Conservation (phyloP, 495 filamentous ascomycete genomes). For the Daldinia grandis region DNA sequence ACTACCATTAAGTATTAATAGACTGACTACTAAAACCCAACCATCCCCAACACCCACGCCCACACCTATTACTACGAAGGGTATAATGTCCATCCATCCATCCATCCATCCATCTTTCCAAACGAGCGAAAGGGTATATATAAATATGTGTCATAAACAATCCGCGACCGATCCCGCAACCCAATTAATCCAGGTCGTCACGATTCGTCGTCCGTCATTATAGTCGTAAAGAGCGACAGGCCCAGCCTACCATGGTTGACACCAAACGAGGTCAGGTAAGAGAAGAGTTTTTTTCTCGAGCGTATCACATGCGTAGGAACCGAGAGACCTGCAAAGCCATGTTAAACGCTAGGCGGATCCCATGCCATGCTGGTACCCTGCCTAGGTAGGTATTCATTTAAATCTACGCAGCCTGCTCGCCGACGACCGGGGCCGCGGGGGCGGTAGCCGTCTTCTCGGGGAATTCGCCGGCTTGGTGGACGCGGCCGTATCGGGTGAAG, state of each 20-base stretch:
- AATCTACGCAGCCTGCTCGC: conserved; percentile 42
- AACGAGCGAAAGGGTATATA: conserved; percentile 38
- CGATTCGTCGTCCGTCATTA: neutral
- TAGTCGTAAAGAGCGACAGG: conserved; percentile 39
- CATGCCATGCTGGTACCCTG: neutral
- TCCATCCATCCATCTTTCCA: conserved; percentile 12
- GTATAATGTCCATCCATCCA: conserved; percentile 21
- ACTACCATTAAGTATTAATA: conserved; percentile 34
- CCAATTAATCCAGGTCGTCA: conserved; percentile 19
- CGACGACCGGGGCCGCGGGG: conserved; percentile 36
- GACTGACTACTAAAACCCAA: neutral
- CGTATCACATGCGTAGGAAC: neutral
- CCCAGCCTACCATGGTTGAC: conserved; percentile 32
- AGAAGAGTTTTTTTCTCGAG: neutral
- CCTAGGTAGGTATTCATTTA: too few species aligned
- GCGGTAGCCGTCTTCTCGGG: conserved; percentile 55
- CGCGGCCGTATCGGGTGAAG: conserved; percentile 64
- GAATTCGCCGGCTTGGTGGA: conserved; percentile 50
- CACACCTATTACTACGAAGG: conserved; percentile 22
- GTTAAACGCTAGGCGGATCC: conserved; percentile 23
- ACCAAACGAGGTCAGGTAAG: conserved; percentile 11
- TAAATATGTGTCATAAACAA: neutral
- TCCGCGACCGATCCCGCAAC: neutral
- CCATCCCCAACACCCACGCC: conserved; percentile 4
- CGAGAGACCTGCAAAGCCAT: conserved; percentile 23